These are phyloP conservation scores for Ustilago vetiveriae DNA, from an alignment of 1,284 basidiomycete genomes.

Conservation along the genomic window DNA sequence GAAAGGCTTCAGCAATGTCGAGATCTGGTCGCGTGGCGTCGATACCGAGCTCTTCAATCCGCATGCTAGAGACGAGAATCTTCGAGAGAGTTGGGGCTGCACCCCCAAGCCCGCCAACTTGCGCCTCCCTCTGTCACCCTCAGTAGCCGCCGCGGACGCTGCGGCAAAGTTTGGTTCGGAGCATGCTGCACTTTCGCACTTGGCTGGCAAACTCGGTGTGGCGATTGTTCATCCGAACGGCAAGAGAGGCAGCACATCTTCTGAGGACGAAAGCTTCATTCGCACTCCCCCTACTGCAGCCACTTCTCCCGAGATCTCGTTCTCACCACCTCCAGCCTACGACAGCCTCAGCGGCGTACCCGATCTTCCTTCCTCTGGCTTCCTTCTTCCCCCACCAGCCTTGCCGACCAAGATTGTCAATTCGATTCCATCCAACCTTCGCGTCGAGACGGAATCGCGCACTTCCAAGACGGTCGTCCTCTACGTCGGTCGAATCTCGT, in stretches of 20 bases:
- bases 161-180: conserved; percentile 30
- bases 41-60: conserved; percentile 63
- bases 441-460: conserved; percentile 23
- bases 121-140: conserved; percentile 62
- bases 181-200: conserved; percentile 32
- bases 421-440: conserved; percentile 7
- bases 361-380: conserved; percentile 37
- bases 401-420: conserved; percentile 17
- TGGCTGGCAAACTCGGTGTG: conserved; percentile 51
- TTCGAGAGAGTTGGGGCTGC: conserved; percentile 70
- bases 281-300: conserved; percentile 66
- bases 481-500: conserved; percentile 69
- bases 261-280: conserved; percentile 64
- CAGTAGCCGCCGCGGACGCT: conserved; percentile 39
- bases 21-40: conserved; percentile 71
- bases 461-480: conserved; percentile 66
- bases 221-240: conserved; percentile 11
- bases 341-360: conserved; percentile 59
- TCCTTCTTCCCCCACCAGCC: conserved; percentile 56
- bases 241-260: background rate
- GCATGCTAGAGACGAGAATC: conserved; percentile 67
- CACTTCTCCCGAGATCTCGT: conserved; percentile 56
- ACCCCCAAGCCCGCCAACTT: conserved; percentile 53
- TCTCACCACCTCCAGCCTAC: conserved; percentile 62
- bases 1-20: conserved; percentile 70